Percentiles rank a stretch among this genome's conserved stretches.
phyloP scores from a whole-genome alignment of 2,329 filamentous ascomycete species.

The Bipolaris gigantea region DNA sequence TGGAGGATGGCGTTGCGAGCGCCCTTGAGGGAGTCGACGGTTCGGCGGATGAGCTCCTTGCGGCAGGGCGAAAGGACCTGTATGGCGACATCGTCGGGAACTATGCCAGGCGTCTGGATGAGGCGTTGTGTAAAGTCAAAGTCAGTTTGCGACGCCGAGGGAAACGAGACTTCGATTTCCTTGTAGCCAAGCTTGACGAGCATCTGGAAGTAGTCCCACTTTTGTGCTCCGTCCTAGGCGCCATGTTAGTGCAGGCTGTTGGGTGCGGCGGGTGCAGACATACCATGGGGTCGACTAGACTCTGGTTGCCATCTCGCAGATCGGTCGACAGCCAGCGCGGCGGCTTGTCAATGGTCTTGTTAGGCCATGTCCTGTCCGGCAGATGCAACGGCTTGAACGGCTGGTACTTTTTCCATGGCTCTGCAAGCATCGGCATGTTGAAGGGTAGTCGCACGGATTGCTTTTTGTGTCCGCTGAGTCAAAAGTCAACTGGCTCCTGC shows the following conservation, averaged over 20 bases:
- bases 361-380: constrained; percentile 79
- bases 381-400: constrained; percentile 68
- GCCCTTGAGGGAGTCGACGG: constrained; percentile 84
- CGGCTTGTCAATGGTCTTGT: constrained; percentile 77
- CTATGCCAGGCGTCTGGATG: constrained; percentile 78
- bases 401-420: constrained; percentile 77
- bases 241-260: not conserved
- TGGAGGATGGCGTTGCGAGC: constrained; percentile 94
- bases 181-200: constrained; percentile 91
- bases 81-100: constrained; percentile 87
- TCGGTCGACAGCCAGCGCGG: constrained; percentile 91
- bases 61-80: constrained; percentile 93
- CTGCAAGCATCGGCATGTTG: constrained; percentile 62
- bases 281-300: constrained; percentile 90
- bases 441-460: not conserved
- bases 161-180: constrained; percentile 96
- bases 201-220: constrained; percentile 95
- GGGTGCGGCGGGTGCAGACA: constrained; percentile 24
- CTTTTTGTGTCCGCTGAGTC: not conserved
- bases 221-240: constrained; percentile 82
- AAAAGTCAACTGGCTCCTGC: not conserved
- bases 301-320: constrained; percentile 91
- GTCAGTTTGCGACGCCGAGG: constrained; percentile 90
- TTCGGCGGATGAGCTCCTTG: constrained; percentile 84
- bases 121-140: constrained; percentile 91